Base-by-base conservation (phyloP, 805 yeast species). In the Suhomyces pyralidae region DNA sequence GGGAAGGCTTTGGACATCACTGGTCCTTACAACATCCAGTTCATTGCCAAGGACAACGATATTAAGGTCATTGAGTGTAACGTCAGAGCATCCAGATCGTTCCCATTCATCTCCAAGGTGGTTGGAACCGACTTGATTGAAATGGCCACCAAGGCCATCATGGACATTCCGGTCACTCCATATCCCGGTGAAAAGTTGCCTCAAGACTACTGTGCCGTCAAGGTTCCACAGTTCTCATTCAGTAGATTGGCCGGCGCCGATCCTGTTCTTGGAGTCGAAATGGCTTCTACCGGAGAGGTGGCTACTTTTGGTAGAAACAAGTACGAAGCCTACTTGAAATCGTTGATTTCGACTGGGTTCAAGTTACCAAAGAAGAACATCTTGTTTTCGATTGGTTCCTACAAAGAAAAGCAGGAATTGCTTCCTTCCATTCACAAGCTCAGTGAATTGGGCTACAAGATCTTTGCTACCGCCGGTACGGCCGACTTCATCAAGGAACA, bases 241-340 rank as follows among this genome's bases (percentile, higher is more conserved):
- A 88, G 97, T 28, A 85, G 98, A 72, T 81, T 93, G 61, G 89
- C 97, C 46, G 98, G 98, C 62, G 98, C 98, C 51, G 98, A 93
- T 70, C 98, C 98, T 50, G 91, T 93, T 56, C 79, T 93, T 60
- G 98, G 98, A 77, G 98, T 93, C 59, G 98, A 93, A 76, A 93
- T 93, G 98, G 97, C 98, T 17, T 93, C 97, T 28, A 93, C 98
- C 56, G 98, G 98, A 81, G 98, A 91, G 73, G 97, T 92, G 66
- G 99, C 99, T 48, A 83, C 96, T 58, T 93, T 94, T 68, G 99
- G 99, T 65, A 90, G 81, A 66, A 86, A 92, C 79, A 93, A 93
- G 74, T 92, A 91, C 67, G 99, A 96, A 77, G 99, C 99, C 20
- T 94, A 94, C 77, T 74, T 94, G 75, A 96, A 94, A 77, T 88